Conservation (phyloP, 306 rosid species). For the Hippophae tibetana region DNA sequence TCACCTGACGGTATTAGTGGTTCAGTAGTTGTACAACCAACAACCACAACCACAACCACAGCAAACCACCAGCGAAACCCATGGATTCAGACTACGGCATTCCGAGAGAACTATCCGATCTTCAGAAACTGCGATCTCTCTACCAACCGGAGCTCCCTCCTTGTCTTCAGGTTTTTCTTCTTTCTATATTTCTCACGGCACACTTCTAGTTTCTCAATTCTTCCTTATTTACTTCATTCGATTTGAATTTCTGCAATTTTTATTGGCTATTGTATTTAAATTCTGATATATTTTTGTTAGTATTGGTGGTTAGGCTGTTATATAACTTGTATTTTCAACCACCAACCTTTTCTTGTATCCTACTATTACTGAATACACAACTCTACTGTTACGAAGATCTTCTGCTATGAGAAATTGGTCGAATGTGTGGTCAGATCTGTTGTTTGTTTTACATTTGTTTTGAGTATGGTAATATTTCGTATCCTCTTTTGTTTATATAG, state of each 20-base stretch:
- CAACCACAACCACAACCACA: neutral
- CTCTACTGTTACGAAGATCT: constrained; percentile 1
- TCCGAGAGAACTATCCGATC: constrained; percentile 87
- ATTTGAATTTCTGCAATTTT: neutral
- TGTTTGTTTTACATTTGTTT: neutral
- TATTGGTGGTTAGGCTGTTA: no score
- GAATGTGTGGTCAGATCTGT: constrained; percentile 7
- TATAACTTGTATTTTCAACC: no score
- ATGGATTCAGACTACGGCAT: constrained; percentile 93
- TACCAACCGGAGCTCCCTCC: constrained; percentile 85
- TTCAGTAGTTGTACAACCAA: neutral
- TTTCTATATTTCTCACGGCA: neutral
- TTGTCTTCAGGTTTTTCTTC: constrained; percentile 47
- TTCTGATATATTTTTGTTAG: neutral
- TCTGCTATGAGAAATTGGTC: neutral
- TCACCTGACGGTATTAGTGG: neutral
- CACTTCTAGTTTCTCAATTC: neutral
- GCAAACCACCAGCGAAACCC: neutral
- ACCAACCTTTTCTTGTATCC: no score
- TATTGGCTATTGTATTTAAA: neutral
- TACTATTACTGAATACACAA: neutral
- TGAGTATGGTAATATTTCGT: neutral
- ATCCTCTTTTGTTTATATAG: neutral
- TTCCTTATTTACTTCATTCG: neutral
- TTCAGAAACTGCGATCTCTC: constrained; percentile 60